Conservation (phyloP, 192 early-diverging fungal genomes). For the Coemansia sp. region DNA sequence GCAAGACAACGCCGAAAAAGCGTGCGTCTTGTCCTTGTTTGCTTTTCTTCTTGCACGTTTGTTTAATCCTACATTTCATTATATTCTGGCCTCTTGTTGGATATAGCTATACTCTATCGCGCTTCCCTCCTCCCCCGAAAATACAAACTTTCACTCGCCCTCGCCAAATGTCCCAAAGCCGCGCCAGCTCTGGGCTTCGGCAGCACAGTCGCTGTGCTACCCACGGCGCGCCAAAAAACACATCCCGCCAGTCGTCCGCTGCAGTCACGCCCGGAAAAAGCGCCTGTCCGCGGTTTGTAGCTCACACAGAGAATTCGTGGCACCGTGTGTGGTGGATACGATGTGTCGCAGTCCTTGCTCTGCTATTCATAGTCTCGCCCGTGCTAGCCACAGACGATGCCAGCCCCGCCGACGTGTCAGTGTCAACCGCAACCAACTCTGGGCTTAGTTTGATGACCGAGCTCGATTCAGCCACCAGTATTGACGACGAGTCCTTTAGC, state of each 20-base stretch:
- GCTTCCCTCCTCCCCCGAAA: neutral
- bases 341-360: conserved; percentile 17
- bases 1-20: conserved; percentile 1
- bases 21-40: conserved; percentile 1
- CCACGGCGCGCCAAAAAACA: neutral
- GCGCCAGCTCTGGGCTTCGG: conserved; percentile 6
- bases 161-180: conserved; percentile 6
- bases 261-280: neutral
- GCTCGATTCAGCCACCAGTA: neutral
- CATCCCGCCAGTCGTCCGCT: neutral
- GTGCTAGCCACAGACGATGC: conserved; percentile 20
- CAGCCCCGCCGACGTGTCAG: neutral
- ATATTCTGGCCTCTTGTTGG: neutral
- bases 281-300: neutral
- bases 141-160: neutral
- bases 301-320: neutral
- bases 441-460: neutral
- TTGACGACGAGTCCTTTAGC: neutral
- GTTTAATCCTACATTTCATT: conserved; percentile 5
- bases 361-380: conserved; percentile 28
- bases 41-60: neutral
- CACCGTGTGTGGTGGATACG: conserved; percentile 21
- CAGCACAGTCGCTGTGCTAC: neutral
- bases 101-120: neutral
- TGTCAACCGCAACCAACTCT: neutral